A percentile compares a stretch with the other conserved stretches of the same genome.
phyloP scores from a whole-genome alignment of 106 monocot species.

The Xerophyta viscosa region DNA sequence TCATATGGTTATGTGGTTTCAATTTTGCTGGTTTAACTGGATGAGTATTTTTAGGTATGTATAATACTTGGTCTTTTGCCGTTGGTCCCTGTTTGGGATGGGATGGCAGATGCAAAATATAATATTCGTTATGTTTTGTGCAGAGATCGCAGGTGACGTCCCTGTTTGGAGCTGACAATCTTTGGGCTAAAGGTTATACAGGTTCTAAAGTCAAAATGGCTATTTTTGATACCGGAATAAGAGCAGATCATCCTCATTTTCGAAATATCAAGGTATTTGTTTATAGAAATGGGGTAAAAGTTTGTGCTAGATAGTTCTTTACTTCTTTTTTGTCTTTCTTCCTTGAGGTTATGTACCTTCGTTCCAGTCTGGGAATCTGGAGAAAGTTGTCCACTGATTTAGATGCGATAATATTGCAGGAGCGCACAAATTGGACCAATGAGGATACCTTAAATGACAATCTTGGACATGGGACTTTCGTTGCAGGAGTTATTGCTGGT shows the following conservation, averaged over 20 bases:
- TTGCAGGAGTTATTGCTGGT: constrained; percentile 98
- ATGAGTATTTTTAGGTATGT: no score
- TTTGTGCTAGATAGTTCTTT: no score
- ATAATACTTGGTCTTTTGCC: no score
- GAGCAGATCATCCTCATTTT: constrained; percentile 96
- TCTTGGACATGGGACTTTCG: constrained; percentile 98
- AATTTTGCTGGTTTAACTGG: no score
- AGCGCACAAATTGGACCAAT: constrained; percentile 99
- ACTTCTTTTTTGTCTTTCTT: no score
- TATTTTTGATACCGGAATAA: constrained; percentile 98
- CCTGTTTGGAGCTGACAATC: constrained; percentile 83
- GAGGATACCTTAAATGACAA: constrained; percentile 98
- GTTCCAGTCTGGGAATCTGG: no score
- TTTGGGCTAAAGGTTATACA: constrained; percentile 89
- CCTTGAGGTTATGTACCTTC: no score
- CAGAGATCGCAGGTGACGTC: constrained; percentile 98
- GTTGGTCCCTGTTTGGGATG: no score
- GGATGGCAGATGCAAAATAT: not conserved
- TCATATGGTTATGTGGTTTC: no score
- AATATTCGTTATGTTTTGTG: constrained; percentile 6
- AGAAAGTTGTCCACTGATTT: no score
- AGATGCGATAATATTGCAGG: constrained; percentile 37
- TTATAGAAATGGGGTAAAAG: no score
- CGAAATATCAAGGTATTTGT: constrained; percentile 90
- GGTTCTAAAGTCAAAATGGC: constrained; percentile 98